Evolutionary conservation across 208 protist species (phyloP).

Genomic region (Trypanosoma congolense): DNA sequence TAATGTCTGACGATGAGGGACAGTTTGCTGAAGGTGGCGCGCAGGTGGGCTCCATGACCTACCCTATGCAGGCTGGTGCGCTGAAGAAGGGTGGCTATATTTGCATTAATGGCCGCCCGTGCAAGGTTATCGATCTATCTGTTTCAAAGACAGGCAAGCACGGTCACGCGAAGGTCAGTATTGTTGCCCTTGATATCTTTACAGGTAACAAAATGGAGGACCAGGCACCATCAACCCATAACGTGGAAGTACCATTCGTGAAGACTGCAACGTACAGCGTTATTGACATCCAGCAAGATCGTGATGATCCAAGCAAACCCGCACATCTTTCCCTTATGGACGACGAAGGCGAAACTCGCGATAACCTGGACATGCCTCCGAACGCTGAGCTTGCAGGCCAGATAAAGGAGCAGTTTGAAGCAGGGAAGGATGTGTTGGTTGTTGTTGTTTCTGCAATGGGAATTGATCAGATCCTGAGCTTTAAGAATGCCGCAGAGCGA

Average conservation of each 20-base stretch:
- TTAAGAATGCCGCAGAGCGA: conserved; percentile 86
- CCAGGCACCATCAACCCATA: conserved; percentile 96
- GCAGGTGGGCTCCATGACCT: conserved; percentile 77
- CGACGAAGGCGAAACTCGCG: conserved; percentile 90
- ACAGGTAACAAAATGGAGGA: conserved; percentile 98
- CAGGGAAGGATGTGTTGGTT: conserved; percentile 93
- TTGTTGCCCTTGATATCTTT: conserved; percentile 98
- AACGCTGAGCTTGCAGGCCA: conserved; percentile 86
- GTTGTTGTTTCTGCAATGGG: conserved; percentile 93
- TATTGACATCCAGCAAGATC: conserved; percentile 92
- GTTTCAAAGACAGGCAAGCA: conserved; percentile 99
- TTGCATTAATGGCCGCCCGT: conserved; percentile 90
- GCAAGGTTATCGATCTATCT: conserved; percentile 97
- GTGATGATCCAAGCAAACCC: conserved; percentile 55
- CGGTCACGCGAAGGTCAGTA: conserved; percentile 98
- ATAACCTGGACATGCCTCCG: conserved; percentile 93
- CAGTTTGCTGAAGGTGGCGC: conserved; percentile 62
- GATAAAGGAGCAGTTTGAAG: conserved; percentile 90
- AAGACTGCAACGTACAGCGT: conserved; percentile 93
- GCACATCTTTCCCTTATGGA: conserved; percentile 87
- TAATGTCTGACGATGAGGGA: conserved; percentile 65
- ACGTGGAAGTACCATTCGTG: conserved; percentile 95
- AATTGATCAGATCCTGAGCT: conserved; percentile 91
- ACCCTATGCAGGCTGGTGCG: conserved; percentile 79
- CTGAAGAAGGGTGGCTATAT: conserved; percentile 90